These are phyloP conservation scores for Podila minutissima DNA, from an alignment of 192 early-diverging fungal species.

Conservation along the genomic window DNA sequence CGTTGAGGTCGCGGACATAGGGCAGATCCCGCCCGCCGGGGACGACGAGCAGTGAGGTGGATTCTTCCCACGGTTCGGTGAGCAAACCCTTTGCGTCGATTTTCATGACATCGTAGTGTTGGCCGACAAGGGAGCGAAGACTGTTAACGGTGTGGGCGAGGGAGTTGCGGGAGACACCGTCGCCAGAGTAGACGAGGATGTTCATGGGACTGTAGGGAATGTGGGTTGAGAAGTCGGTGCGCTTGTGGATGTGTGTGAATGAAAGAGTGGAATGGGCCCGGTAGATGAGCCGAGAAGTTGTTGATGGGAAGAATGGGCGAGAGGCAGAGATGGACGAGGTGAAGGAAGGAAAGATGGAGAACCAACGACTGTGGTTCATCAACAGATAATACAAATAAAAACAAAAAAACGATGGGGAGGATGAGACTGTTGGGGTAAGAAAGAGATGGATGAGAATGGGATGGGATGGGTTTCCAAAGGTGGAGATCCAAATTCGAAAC, in stretches of 20 bases:
- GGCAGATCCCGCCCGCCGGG: conserved; percentile 92
- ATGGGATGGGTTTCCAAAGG: not conserved
- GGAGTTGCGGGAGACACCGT: conserved; percentile 73
- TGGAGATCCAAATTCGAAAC: not conserved
- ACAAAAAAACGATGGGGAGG: not conserved
- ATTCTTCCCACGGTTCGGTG: conserved; percentile 88
- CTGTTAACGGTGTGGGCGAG: conserved; percentile 74
- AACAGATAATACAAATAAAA: not conserved
- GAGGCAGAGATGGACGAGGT: not conserved
- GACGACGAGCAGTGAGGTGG: conserved; percentile 87
- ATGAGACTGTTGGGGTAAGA: not conserved
- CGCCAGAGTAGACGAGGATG: conserved; percentile 84
- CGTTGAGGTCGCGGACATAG: conserved; percentile 78
- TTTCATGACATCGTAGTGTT: conserved; percentile 87
- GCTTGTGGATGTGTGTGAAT: not conserved
- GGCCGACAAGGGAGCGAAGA: conserved; percentile 71
- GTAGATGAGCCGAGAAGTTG: not conserved
- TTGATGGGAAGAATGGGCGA: not conserved
- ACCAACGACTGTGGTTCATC: too few species aligned
- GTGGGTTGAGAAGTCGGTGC: conserved; percentile 41
- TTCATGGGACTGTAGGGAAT: conserved; percentile 68
- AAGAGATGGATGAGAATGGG: not conserved
- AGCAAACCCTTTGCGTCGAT: conserved; percentile 80
- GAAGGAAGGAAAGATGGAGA: too few species aligned
- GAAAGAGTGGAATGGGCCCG: not conserved